Conservation (phyloP, 2,329 filamentous ascomycete species). For the Talaromyces sp. region DNA sequence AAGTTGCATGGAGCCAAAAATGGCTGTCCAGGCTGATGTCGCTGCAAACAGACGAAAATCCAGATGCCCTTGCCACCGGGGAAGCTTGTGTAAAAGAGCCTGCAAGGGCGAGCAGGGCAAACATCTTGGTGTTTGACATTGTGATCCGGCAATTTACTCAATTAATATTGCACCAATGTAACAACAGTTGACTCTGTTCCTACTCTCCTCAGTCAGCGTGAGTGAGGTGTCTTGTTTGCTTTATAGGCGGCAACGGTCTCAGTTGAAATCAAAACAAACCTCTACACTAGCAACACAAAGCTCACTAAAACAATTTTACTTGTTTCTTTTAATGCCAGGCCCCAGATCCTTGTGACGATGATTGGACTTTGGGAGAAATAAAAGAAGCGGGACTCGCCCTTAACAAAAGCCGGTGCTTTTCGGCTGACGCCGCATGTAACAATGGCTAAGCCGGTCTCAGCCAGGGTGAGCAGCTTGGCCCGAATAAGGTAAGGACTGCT, state of each 20-base stretch:
- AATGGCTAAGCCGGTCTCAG: neutral
- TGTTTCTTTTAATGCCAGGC: neutral
- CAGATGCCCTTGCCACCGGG: neutral
- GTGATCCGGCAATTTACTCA: neutral
- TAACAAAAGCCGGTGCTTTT: neutral
- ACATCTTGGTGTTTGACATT: neutral
- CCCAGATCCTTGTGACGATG: neutral
- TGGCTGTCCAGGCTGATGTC: slow-evolving; percentile 7
- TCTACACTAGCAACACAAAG: neutral
- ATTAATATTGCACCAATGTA: neutral
- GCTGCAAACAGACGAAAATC: slow-evolving; percentile 10
- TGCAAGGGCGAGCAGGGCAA: neutral
- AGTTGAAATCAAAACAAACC: neutral
- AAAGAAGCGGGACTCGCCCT: neutral
- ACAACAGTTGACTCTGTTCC: neutral
- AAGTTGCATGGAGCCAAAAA: slow-evolving; percentile 12
- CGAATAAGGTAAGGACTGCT: neutral
- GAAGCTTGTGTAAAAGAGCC: neutral
- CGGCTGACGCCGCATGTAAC: neutral
- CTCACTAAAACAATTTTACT: neutral
- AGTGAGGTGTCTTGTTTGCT: neutral
- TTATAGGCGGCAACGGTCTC: neutral
- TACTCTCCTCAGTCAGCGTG: neutral
- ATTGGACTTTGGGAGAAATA: neutral
- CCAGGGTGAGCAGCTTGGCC: neutral